These are phyloP conservation scores for Ogataea parapolymorpha DNA, from an alignment of 805 yeast genomes.

Conservation along the genomic window DNA sequence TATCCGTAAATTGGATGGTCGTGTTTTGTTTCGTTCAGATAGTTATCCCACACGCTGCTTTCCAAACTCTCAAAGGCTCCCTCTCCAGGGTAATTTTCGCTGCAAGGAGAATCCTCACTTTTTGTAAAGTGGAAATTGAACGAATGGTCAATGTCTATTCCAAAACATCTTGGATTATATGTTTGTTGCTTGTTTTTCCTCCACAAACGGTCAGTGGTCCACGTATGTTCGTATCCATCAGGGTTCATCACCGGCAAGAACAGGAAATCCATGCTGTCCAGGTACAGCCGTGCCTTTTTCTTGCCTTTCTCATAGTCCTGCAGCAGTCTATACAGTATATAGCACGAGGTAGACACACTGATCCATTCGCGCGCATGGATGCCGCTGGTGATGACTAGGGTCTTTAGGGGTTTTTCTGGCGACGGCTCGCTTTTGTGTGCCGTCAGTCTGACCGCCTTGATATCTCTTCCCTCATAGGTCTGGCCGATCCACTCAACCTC, in stretches of 20 bases:
- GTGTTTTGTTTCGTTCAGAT: conserved; percentile 45
- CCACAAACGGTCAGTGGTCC: conserved; percentile 84
- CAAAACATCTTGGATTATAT: conserved; percentile 61
- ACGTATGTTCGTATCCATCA: conserved; percentile 84
- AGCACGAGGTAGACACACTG: conserved; percentile 66
- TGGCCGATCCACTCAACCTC: conserved; percentile 65
- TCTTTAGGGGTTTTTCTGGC: conserved; percentile 40
- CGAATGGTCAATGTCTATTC: conserved; percentile 85
- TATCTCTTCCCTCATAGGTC: conserved; percentile 70
- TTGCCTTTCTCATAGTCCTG: conserved; percentile 41
- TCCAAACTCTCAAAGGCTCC: conserved; percentile 65
- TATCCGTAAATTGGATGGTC: conserved; percentile 69
- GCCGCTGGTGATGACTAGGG: conserved; percentile 79
- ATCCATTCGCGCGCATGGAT: conserved; percentile 92
- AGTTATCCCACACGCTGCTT: conserved; percentile 46
- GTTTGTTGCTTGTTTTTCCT: conserved; percentile 83
- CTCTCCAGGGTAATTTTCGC: conserved; percentile 81
- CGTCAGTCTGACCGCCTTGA: conserved; percentile 63
- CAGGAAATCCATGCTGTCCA: conserved; percentile 63
- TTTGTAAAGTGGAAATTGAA: conserved; percentile 70
- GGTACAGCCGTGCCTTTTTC: conserved; percentile 40
- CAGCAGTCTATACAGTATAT: conserved; percentile 46
- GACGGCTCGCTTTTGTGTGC: conserved; percentile 34
- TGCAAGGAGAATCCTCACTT: conserved; percentile 66
- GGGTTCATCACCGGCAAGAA: conserved; percentile 86